phyloP scores from a whole-genome alignment of 352 stramenopile species.

The Phytophthora pini region DNA sequence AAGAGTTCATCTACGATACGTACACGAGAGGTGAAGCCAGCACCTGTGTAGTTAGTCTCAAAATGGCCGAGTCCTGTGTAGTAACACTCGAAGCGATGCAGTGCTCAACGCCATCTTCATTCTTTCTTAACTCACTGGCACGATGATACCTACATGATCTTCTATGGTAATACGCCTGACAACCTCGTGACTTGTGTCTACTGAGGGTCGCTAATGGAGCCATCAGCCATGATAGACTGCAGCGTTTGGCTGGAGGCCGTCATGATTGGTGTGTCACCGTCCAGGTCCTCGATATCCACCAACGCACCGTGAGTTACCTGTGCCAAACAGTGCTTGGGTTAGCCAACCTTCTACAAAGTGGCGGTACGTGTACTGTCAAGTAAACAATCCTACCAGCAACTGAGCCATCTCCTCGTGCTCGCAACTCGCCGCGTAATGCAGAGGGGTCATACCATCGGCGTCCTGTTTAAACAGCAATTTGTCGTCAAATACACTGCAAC shows the following conservation, averaged over 20 bases:
- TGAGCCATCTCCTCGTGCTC: slow-evolving; percentile 72
- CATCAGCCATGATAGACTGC: slow-evolving; percentile 51
- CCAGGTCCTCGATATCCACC: slow-evolving; percentile 65
- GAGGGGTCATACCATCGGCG: slow-evolving; percentile 76
- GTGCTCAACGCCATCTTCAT: slow-evolving; percentile 8
- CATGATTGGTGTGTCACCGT: slow-evolving; percentile 68
- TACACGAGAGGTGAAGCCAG: too few relatives aligned
- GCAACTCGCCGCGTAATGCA: slow-evolving; percentile 81
- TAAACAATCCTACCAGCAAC: slow-evolving; percentile 54
- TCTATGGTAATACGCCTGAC: slow-evolving; percentile 25
- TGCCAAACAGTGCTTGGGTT: slow-evolving; percentile 6
- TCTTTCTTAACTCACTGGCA: slow-evolving; percentile 20
- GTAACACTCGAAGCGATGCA: slow-evolving; percentile 4
- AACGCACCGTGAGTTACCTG: slow-evolving; percentile 71
- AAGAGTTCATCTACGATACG: too few relatives aligned
- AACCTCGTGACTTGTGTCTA: slow-evolving; percentile 29
- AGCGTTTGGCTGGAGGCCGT: slow-evolving; percentile 50
- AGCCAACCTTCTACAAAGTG: slow-evolving; percentile 6
- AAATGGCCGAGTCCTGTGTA: too few relatives aligned
- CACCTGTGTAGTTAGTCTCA: too few relatives aligned
- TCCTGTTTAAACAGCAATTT: slow-evolving; percentile 43
- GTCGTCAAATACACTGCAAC: slow-evolving; percentile 10
- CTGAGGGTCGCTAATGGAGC: slow-evolving; percentile 25
- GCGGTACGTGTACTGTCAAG: slow-evolving; percentile 6
- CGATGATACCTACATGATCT: slow-evolving; percentile 23